Evolutionary conservation across 495 filamentous ascomycete species (phyloP).

Genomic region (Annulohypoxylon moriforme): DNA sequence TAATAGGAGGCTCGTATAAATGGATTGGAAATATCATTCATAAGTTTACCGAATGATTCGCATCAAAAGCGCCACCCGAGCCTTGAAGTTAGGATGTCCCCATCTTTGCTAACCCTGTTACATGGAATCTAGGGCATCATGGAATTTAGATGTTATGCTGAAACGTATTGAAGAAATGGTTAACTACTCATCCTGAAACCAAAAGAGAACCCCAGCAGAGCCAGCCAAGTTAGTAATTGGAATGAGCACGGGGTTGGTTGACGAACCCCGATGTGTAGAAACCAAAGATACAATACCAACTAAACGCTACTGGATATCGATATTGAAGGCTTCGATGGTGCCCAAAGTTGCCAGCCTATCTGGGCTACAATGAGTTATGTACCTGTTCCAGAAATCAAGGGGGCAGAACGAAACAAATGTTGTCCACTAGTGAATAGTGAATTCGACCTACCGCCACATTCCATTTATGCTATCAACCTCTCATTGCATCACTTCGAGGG

Average conservation of each 20-base stretch:
- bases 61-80: neutral
- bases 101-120: too few relatives aligned
- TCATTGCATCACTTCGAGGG: neutral
- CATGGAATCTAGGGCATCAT: neutral
- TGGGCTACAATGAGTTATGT: neutral
- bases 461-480: neutral
- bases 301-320: neutral
- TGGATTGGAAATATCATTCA: neutral
- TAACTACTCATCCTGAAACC: neutral
- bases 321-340: neutral
- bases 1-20: neutral
- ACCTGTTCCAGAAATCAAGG: neutral
- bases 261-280: neutral
- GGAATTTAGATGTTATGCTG: neutral
- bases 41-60: neutral
- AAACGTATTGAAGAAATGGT: neutral
- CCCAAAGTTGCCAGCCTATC: neutral
- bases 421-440: neutral
- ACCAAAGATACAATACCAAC: neutral
- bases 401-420: neutral
- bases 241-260: neutral
- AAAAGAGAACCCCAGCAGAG: neutral
- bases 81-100: too few relatives aligned
- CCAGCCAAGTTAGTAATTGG: neutral
- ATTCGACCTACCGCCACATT: neutral